Evolutionary conservation across 75 land plant genomes (phyloP).

Genomic region (Gnetum montanum): DNA sequence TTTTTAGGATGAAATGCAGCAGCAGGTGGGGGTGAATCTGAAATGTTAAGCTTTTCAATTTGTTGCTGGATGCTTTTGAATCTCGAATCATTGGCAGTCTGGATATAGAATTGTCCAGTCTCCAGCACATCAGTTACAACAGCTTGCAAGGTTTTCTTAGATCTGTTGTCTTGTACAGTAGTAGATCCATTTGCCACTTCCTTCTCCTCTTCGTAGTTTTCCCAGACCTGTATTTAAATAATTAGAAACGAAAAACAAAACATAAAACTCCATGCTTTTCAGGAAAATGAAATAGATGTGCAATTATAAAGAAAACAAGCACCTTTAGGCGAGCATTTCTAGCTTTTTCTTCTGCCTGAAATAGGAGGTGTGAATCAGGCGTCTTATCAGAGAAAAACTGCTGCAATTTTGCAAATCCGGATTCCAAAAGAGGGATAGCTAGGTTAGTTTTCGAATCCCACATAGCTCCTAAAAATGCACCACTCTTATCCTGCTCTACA

Average conservation of each 20-base stretch:
- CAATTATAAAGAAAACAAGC: not conserved
- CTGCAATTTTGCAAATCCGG: constrained; percentile 88
- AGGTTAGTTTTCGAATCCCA: constrained; percentile 84
- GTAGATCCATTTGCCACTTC: constrained; percentile 52
- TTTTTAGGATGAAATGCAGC: constrained; percentile 69
- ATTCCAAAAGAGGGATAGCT: constrained; percentile 66
- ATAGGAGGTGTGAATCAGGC: constrained; percentile 65
- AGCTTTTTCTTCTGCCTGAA: constrained; percentile 83
- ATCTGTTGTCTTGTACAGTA: constrained; percentile 58
- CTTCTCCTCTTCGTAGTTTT: constrained; percentile 80
- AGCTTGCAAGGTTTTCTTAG: constrained; percentile 42
- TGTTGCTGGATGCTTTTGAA: constrained; percentile 67
- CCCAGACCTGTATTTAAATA: constrained; percentile 66
- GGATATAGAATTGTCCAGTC: constrained; percentile 91
- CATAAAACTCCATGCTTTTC: no score
- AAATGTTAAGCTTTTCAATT: constrained; percentile 55
- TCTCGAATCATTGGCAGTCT: constrained; percentile 57
- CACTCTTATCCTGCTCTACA: constrained; percentile 88
- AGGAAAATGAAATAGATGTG: not conserved
- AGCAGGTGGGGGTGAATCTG: constrained; percentile 65
- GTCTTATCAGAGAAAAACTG: constrained; percentile 78
- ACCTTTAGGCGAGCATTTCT: constrained; percentile 76
- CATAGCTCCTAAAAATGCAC: constrained; percentile 84
- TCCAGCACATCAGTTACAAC: constrained; percentile 81
- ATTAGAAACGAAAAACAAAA: not conserved